Evolutionary conservation across 2,329 filamentous ascomycete genomes (phyloP).

Genomic region (Cryphonectria carpinicola): DNA sequence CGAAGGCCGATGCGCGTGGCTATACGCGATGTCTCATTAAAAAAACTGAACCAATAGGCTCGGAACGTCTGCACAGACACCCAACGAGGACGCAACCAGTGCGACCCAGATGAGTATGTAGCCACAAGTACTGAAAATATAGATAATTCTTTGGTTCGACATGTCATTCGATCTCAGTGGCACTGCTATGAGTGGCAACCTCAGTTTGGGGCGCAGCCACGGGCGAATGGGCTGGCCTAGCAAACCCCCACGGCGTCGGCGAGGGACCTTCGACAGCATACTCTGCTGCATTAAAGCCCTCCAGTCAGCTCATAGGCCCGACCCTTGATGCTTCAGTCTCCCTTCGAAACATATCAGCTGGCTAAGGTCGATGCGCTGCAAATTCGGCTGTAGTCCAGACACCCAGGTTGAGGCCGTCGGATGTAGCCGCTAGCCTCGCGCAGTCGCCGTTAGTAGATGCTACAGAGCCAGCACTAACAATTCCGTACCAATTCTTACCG

Average conservation of each 20-base stretch:
- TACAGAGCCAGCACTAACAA: not conserved
- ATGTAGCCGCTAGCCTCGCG: constrained; percentile 3
- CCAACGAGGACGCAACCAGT: not conserved
- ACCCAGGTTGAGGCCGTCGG: not conserved
- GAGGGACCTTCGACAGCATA: not conserved
- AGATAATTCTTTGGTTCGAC: not conserved
- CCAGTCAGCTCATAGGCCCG: not conserved
- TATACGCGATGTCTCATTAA: not conserved
- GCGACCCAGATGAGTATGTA: not conserved
- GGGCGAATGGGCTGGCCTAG: not conserved
- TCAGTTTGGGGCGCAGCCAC: not conserved
- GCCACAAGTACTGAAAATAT: not conserved
- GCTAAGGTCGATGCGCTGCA: not conserved
- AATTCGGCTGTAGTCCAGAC: not conserved
- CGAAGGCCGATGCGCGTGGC: not conserved
- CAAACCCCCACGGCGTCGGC: not conserved
- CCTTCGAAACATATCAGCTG: too few species aligned
- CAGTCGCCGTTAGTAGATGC: not conserved
- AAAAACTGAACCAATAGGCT: not conserved
- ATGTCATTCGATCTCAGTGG: not conserved
- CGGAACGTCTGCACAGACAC: not conserved
- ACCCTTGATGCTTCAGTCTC: too few species aligned
- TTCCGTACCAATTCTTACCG: not conserved
- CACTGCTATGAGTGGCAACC: not conserved
- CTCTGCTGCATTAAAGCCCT: not conserved